Base-by-base conservation (phyloP, 495 filamentous ascomycete species). In the Bacidia gigantensis region DNA sequence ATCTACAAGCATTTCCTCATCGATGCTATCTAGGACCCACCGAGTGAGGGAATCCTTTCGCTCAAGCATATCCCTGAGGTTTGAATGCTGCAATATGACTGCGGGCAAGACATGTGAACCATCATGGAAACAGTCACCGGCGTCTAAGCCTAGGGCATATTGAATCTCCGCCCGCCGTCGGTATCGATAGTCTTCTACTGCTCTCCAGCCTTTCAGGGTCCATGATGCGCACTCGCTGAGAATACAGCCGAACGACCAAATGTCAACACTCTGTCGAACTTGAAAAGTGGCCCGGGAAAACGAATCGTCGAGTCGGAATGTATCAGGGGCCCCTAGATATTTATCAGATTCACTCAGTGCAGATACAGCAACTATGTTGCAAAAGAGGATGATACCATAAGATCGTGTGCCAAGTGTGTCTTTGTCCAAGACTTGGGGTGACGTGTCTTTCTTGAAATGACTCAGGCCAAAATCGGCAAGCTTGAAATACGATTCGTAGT, bases 171-270 rank as follows among this genome's bases (percentile, higher is more conserved):
- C 43, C 46, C n/a, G 45, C 0, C 72, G 69, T 7, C 51, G 48
- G 2, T 56, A 29, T 3, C 57, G 62, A 54, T 73, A 76, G 3
- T 65, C 55, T 0, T 24, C 38, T 11, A 71, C 60, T 43, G 62
- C 59, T 7, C 61, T 49, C 32, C 46, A 53, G 0, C 66, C 70
- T 11, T 64, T 53, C 1, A 57, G 60, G 2, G 69, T 55, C 71
- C 70, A 75, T 11, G 65, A 62, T 7, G 62, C 62, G 32, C 61
- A 68, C 55, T 73, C 69, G 43, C 71, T 74, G 18, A 64, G 60
- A n/a, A 74, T 60, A 52, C 69, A 69, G 1, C 69, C 70, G 10
- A 73, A 56, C 0, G 71, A 69, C 65, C 70, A 76, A 9, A 74
- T 68, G 51, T 74, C 72, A 29, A 66, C 61, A 20, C 46, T 52